A percentile compares a stretch with the other conserved stretches of the same genome.
Evolutionary conservation across 768 basidiomycete species (phyloP).

Genomic region (Lactarius evosmus): DNA sequence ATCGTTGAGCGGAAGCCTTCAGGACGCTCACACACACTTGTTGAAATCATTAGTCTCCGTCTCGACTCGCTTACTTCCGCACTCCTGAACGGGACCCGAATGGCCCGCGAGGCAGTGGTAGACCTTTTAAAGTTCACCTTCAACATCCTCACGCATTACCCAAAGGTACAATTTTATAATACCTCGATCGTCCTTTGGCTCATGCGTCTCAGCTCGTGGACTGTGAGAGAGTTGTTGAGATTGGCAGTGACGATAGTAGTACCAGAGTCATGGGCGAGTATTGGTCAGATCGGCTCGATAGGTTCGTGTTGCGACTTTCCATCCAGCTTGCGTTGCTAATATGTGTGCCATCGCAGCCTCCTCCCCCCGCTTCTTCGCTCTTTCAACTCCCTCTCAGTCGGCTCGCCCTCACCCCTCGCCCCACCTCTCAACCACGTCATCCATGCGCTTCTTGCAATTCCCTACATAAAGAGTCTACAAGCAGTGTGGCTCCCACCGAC

Average conservation of each 20-base stretch:
- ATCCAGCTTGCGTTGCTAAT: constrained; percentile 3
- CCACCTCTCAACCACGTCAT: constrained; percentile 77
- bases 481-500: constrained; percentile 57
- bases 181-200: neutral
- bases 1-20: constrained; percentile 63
- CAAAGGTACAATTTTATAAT: constrained; percentile 50
- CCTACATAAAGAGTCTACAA: constrained; percentile 55
- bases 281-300: constrained; percentile 72
- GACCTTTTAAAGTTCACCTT: constrained; percentile 85
- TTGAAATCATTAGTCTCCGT: constrained; percentile 60
- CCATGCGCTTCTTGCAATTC: constrained; percentile 77
- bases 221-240: constrained; percentile 22
- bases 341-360: constrained; percentile 33
- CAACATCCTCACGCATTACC: constrained; percentile 79
- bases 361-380: constrained; percentile 67
- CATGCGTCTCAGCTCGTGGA: constrained; percentile 17
- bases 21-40: constrained; percentile 46
- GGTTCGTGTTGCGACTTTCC: constrained; percentile 40
- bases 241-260: constrained; percentile 17
- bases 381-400: constrained; percentile 62
- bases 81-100: constrained; percentile 49
- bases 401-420: constrained; percentile 60
- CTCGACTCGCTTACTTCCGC: constrained; percentile 53
- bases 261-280: constrained; percentile 62
- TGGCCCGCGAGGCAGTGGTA: constrained; percentile 68